Evolutionary conservation across 1,284 basidiomycete genomes (phyloP).

Genomic region (Microbotryum silenes-acaulis): DNA sequence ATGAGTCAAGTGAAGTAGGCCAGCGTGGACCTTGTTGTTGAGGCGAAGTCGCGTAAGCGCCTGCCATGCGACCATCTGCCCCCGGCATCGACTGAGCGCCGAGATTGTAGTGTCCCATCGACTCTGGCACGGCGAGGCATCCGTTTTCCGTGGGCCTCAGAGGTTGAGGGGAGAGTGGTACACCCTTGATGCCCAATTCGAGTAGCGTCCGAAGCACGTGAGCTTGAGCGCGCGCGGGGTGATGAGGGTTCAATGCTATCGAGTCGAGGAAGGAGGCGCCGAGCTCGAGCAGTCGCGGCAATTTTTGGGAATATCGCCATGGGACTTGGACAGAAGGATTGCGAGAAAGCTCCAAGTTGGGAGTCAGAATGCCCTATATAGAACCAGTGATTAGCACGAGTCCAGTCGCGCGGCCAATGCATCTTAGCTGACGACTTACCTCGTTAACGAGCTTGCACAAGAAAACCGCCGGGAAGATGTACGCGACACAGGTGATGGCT

Average conservation of each 20-base stretch:
- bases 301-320: conserved; percentile 29
- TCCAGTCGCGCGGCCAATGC: not conserved
- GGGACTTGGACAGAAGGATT: conserved; percentile 14
- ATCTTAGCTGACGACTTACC: conserved; percentile 1
- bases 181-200: conserved; percentile 25
- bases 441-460: conserved; percentile 31
- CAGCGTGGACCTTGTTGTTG: too few species aligned
- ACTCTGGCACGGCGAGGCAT: too few species aligned
- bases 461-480: conserved; percentile 30
- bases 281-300: conserved; percentile 31
- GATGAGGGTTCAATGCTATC: conserved; percentile 21
- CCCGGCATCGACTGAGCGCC: too few species aligned
- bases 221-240: conserved; percentile 26
- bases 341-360: conserved; percentile 25
- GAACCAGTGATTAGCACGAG: too few species aligned
- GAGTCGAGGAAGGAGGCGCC: conserved; percentile 30
- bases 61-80: too few species aligned
- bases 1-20: too few species aligned
- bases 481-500: conserved; percentile 27
- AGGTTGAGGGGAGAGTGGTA: conserved; percentile 2
- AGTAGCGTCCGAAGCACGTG: conserved; percentile 25
- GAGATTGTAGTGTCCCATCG: too few species aligned
- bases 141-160: too few species aligned
- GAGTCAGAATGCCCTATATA: conserved; percentile 23
- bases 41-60: too few species aligned